These are phyloP conservation scores for Craspedostauros australis DNA, from an alignment of 108 stramenopile species.

Conservation along the genomic window DNA sequence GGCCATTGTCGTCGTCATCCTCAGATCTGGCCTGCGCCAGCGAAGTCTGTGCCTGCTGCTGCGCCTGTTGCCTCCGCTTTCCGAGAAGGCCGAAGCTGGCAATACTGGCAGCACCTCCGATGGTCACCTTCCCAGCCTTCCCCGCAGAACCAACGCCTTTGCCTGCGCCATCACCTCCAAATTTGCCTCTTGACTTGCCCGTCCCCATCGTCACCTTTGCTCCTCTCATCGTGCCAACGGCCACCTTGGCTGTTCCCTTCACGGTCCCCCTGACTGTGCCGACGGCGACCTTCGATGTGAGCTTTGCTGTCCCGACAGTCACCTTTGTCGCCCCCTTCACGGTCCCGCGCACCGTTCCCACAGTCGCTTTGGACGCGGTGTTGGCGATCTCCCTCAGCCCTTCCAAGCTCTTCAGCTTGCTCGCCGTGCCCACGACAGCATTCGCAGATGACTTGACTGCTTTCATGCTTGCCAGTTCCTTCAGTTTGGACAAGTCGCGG, in stretches of 20 bases:
- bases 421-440: conserved; percentile 6
- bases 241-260: conserved; percentile 2
- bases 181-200: conserved; percentile 6
- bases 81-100: conserved; percentile 15
- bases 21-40: conserved; percentile 13
- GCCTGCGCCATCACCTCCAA: not conserved
- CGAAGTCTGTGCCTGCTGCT: conserved; percentile 15
- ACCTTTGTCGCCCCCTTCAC: conserved; percentile 6
- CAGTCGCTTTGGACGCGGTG: conserved; percentile 15
- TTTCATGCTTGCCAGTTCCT: conserved; percentile 21
- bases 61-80: conserved; percentile 12
- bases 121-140: conserved; percentile 15
- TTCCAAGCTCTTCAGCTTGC: conserved; percentile 20
- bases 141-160: conserved; percentile 7
- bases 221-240: conserved; percentile 9
- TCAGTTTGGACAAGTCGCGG: conserved; percentile 15
- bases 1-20: conserved; percentile 20
- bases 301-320: conserved; percentile 11
- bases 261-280: conserved; percentile 22
- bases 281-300: conserved; percentile 12
- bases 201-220: conserved; percentile 2
- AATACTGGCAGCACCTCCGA: conserved; percentile 8
- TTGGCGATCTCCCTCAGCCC: conserved; percentile 30
- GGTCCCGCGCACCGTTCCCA: not conserved
- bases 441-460: conserved; percentile 5